Base-by-base conservation (phyloP, 805 yeast genomes). In the Ogataea corticis region DNA sequence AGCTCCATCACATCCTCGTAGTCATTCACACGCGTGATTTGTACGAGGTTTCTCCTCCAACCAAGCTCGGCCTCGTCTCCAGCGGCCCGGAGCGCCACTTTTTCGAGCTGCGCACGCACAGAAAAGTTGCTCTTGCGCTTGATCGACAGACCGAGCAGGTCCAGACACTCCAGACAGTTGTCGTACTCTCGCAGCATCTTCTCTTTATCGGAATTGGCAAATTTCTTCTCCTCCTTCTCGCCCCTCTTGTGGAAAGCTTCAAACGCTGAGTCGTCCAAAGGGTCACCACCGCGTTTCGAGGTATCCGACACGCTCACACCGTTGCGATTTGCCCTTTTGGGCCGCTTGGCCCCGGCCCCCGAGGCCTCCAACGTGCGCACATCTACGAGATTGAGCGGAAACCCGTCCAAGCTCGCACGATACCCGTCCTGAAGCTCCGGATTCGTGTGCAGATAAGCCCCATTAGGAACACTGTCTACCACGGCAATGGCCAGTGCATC, bases 151-250 rank as follows among this genome's bases (percentile, higher is more conserved):
- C 45, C 65, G 2, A 77, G 63, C 45, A 68, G 61, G 21, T 66
- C 58, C 40, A 80, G 66, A 51, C 72, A 75, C 11, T 75, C 74
- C 25, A 68, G 62, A 29, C 80, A 70, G 16, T 72, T 73, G 42
- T 83, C 88, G 25, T 80, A 77, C 55, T 85, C 92, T 7, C 68
- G 61, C 38, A 75, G 66, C 35, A 81, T 68, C 44, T 75, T 72
- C 39, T 72, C 76, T 19, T 77, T 67, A 52, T 85, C 91, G 2
- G 75, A 67, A 29, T 69, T 70, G 23, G 71, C 66, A 77, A 83
- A 80, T 37, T 78, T 71, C 47, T 74, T 75, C 61, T 87, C 96
- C 42, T 82, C 83, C 44, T 77, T 77, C 50, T 76, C 78, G 80
- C 84, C 78, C 32, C 76, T 71, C 33, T 72, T 72, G 63, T 85